Evolutionary conservation across 2,329 filamentous ascomycete species (phyloP), one percentile per base, ranked within the genome.

Genomic region (Aspergillus versicolor): DNA sequence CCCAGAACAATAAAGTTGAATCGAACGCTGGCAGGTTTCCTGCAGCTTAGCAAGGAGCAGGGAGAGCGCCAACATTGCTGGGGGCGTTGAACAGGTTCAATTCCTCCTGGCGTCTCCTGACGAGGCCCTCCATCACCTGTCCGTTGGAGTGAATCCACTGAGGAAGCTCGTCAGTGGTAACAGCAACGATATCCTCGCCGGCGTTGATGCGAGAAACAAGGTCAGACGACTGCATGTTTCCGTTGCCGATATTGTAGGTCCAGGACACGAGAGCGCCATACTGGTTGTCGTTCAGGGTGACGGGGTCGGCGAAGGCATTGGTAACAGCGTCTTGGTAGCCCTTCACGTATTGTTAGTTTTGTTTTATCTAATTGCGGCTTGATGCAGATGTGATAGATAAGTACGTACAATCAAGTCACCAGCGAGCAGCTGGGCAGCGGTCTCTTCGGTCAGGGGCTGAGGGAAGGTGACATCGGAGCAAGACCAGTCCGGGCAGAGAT

Each of bases 261-360:
- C 79, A 82, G 46, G 75, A 79, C 38, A 82, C 76, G 2, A 83
- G 75, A 1, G 81, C 81, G 41, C 78, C 81, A 63, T 80, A 83
- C 64, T 82, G 77, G 69, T 83, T 82, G 34, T 70, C 74, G 62
- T 82, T 81, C 37, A 82, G 69, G 4, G 63, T 68, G 44, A 79
- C 76, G 6, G 61, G 60, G 40, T 67, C 58, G 30, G 63, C 69
- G 38, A 74, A 70, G 41, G 73, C 70, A 9, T 68, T 58, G 7
- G 74, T 75, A 56, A 81, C 71, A 62, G 76, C 79, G 41, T 75
- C 67, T 59, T 76, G 73, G 58, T 70, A 67, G 19, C 32, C 47
- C 67, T 72, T 43, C 34, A 40, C 7, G 37, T 21, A 21, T 60
- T 24, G 59, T 79, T 34, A 79, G 21, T n/a, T 42, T 24, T 34